Percentiles rank a stretch among this genome's conserved stretches.
Conservation (phyloP, 2,329 filamentous ascomycete species). For the Magnaporthales sp. region DNA sequence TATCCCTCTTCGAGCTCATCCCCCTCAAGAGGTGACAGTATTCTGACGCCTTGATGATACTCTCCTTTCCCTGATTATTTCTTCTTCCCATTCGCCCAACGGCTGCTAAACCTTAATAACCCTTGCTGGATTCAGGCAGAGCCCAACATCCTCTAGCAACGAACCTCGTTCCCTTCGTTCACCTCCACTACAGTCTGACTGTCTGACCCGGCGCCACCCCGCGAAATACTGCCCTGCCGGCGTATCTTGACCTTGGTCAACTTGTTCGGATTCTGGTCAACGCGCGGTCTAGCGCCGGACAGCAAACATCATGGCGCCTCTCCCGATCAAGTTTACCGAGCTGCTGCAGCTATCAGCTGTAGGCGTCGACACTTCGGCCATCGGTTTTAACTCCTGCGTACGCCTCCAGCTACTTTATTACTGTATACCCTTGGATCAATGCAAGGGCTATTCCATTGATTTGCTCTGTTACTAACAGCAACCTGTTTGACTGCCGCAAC, state of each 20-base stretch:
- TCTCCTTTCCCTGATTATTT: not conserved
- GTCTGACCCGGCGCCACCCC: not conserved
- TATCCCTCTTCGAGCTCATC: not conserved
- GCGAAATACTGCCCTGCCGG: not conserved
- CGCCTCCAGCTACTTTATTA: slow-evolving; percentile 24
- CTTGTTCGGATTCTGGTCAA: not conserved
- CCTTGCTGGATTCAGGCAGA: slow-evolving; percentile 2
- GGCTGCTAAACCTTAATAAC: slow-evolving; percentile 1
- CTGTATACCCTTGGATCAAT: not conserved
- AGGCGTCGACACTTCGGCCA: slow-evolving; percentile 33
- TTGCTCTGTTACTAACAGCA: slow-evolving; percentile 14
- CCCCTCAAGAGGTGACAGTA: slow-evolving; percentile 1
- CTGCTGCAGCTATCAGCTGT: slow-evolving; percentile 29
- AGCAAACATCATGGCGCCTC: slow-evolving; percentile 23
- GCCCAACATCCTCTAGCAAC: not conserved
- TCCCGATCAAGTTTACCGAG: slow-evolving; percentile 32
- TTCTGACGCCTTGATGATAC: not conserved
- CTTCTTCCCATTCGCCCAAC: not conserved
- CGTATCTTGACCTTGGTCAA: not conserved
- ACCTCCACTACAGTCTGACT: not conserved
- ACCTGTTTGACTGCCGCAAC: no score
- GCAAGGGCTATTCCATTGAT: not conserved
- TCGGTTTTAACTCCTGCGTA: slow-evolving; percentile 85
- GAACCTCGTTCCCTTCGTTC: not conserved
- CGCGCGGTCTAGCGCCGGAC: slow-evolving; percentile 21